Evolutionary conservation across 78 protist genomes (phyloP), one percentile per base, ranked within the genome.

Genomic region (Pigoraptor vietnamica): DNA sequence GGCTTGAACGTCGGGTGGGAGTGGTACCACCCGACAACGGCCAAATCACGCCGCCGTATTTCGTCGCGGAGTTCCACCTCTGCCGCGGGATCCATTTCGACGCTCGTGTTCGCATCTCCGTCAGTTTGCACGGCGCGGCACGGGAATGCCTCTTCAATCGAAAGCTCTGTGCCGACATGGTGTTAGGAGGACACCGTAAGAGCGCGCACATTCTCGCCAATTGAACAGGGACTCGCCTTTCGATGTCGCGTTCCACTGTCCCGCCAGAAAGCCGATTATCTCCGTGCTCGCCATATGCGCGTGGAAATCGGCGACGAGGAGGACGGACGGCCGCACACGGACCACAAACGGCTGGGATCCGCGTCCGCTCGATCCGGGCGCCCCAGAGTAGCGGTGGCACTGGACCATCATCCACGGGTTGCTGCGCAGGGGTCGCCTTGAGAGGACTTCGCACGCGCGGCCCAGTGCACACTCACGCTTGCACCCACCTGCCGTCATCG

Each of bases 1-100:
- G 97, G 96, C 40, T 48, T 83, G 90, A 94, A 96, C 36, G 90
- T 92, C 32, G 96, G 96, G 89, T 96, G 97, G 24, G 95, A 93
- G 89, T 96, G 97, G 86, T 96, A 96, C 97, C 97, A 96, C 39
- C 97, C 97, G 6, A 95, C 95, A 40, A 93, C 81, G 2, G 55
- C 87, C 36, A 95, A 24, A 34, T 67, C 87, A n/a, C 55, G 55
- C 1, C 82, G 33, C 25, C 37, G 29, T 1, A 94, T 93, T 0
- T 81, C 40, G 32, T 94, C 94, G 37, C 90, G 32, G 24, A 94
- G 94, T 0, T 79, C 94, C 0, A 92, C 67, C 67, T 91, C 83
- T 1, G 94, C 88, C 86, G 39, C 39, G 35, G 95, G 95, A 89
- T 93, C 95, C 97, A 95, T 95, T 39, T 95, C 97, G 37, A 48